Conservation (phyloP, 140 eudicot genomes). For the Stevia rebaudiana region DNA sequence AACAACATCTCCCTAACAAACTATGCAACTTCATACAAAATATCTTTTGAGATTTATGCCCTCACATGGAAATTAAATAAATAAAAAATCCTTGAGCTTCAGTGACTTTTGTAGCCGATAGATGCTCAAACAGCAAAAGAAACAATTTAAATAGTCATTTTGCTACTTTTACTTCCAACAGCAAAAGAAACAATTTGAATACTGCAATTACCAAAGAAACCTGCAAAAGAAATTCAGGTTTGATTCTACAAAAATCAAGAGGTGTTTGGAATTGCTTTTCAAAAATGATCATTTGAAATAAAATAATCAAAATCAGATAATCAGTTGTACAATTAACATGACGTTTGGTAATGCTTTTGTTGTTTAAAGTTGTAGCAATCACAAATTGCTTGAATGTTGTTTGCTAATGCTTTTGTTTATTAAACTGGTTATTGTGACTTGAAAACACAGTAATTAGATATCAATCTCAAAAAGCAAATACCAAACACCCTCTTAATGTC, state of each 20-base stretch:
- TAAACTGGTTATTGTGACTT: not conserved
- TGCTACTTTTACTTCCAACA: constrained; percentile 24
- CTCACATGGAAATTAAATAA: constrained; percentile 11
- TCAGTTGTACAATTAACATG: not conserved
- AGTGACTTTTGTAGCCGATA: constrained; percentile 24
- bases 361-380: not conserved
- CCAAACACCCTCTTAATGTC: not conserved
- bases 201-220: constrained; percentile 18
- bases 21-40: constrained; percentile 24
- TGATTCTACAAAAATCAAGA: not conserved
- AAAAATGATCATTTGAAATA: not conserved
- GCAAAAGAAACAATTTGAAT: constrained; percentile 14
- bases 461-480: not conserved
- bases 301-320: not conserved
- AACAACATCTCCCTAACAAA: constrained; percentile 19
- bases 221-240: constrained; percentile 28
- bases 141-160: constrained; percentile 14
- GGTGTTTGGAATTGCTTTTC: not conserved
- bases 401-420: not conserved
- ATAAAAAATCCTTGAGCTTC: constrained; percentile 15
- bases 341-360: not conserved
- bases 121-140: constrained; percentile 20
- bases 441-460: not conserved
- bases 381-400: not conserved
- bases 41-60: constrained; percentile 18